Evolutionary conservation across 257 asterid species (phyloP).

Genomic region (Orobanche coerulescens): DNA sequence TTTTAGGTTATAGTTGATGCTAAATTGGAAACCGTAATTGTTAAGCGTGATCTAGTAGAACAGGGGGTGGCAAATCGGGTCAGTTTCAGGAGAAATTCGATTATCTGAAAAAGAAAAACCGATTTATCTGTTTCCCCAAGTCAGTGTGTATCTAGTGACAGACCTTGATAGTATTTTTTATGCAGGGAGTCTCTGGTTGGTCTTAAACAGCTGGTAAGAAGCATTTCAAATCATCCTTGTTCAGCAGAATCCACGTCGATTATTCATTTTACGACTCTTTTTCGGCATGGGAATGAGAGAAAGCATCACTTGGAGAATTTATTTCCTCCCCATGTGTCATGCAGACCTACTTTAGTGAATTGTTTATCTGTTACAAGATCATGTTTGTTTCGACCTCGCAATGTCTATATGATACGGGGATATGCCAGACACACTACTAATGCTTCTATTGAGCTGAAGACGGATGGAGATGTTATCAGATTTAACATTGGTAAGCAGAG

Average conservation of each 20-base stretch:
- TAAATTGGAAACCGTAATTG: background rate
- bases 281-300: constrained; percentile 9
- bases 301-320: constrained; percentile 24
- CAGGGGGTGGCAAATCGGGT: no score
- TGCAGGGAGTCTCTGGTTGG: constrained; percentile 33
- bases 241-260: constrained; percentile 6
- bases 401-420: constrained; percentile 23
- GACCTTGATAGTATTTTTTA: constrained; percentile 12
- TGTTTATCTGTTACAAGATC: constrained; percentile 16
- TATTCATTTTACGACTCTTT: constrained; percentile 18
- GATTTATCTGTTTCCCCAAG: background rate
- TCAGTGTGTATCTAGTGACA: constrained; percentile 14
- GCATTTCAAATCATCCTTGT: constrained; percentile 10
- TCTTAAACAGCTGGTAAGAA: constrained; percentile 20
- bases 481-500: constrained; percentile 43
- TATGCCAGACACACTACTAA: constrained; percentile 33
- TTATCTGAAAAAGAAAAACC: background rate
- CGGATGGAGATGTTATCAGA: constrained; percentile 54
- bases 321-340: constrained; percentile 18
- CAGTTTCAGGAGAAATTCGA: no score
- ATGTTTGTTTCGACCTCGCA: constrained; percentile 13
- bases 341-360: constrained; percentile 21
- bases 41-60: no score
- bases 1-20: background rate
- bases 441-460: constrained; percentile 56